Evolutionary conservation across 768 basidiomycete species (phyloP).

Genomic region (Mycena capillaripes): DNA sequence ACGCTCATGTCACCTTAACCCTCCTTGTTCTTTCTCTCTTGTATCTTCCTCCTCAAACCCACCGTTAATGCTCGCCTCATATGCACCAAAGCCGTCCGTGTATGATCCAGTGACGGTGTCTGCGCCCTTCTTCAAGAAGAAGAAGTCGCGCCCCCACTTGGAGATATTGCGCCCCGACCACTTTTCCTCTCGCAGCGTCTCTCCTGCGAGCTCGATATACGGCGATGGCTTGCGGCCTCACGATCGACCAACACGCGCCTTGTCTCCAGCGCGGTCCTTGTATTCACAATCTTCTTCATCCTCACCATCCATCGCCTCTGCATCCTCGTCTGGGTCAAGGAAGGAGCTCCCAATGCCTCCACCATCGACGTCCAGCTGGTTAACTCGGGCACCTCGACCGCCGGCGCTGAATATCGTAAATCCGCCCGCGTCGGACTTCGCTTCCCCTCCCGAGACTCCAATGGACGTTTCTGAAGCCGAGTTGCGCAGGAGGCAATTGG

Average conservation of each 20-base stretch:
- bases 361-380: conserved; percentile 8
- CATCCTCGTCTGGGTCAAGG: conserved; percentile 18
- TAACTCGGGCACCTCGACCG: conserved; percentile 12
- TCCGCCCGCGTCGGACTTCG: not conserved
- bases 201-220: conserved; percentile 21
- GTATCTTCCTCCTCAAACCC: not conserved
- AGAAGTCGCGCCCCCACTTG: not conserved
- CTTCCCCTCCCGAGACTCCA: conserved; percentile 26
- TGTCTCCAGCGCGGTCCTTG: conserved; percentile 22
- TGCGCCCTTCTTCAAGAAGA: conserved; percentile 11
- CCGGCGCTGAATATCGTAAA: not conserved
- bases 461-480: conserved; percentile 25
- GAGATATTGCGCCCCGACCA: not conserved
- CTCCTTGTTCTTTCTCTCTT: not conserved
- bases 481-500: conserved; percentile 26
- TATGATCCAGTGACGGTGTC: conserved; percentile 14
- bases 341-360: not conserved
- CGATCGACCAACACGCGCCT: conserved; percentile 7
- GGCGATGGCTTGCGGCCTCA: conserved; percentile 4
- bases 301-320: conserved; percentile 13
- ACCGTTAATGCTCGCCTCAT: conserved; percentile 14
- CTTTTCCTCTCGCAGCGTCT: conserved; percentile 5
- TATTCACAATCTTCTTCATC: conserved; percentile 20
- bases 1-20: too few species aligned
- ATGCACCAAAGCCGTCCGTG: not conserved